Conservation (phyloP, 495 filamentous ascomycete species). For the Hypoxylon crocopeplum region DNA sequence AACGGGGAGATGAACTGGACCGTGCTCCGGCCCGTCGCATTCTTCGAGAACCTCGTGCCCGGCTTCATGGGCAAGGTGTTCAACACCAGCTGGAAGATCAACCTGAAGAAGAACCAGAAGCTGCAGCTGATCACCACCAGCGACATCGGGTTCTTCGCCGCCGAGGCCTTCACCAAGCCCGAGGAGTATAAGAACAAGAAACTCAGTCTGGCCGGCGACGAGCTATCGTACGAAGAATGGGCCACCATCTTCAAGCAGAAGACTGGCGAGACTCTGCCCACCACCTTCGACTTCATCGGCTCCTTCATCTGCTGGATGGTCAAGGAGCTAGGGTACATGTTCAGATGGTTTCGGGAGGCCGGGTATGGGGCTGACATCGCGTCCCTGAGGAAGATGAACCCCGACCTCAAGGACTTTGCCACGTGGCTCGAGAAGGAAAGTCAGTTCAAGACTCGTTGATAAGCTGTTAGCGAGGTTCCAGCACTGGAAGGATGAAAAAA, state of each 20-base stretch:
- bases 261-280: slow-evolving; percentile 53
- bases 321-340: slow-evolving; percentile 63
- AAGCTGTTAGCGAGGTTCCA: neutral
- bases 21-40: slow-evolving; percentile 61
- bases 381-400: slow-evolving; percentile 56
- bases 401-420: slow-evolving; percentile 60
- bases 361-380: slow-evolving; percentile 62
- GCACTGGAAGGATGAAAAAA: neutral
- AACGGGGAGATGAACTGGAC: slow-evolving; percentile 58
- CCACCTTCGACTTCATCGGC: slow-evolving; percentile 48
- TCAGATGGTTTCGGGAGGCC: slow-evolving; percentile 64
- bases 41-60: slow-evolving; percentile 63
- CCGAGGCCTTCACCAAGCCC: slow-evolving; percentile 55
- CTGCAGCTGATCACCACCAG: slow-evolving; percentile 59
- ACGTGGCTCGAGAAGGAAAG: slow-evolving; percentile 65
- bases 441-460: slow-evolving; percentile 38
- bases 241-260: slow-evolving; percentile 56
- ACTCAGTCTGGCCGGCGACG: slow-evolving; percentile 65
- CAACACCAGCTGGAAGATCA: slow-evolving; percentile 50
- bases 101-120: slow-evolving; percentile 47
- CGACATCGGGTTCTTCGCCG: slow-evolving; percentile 68
- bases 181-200: slow-evolving; percentile 51
- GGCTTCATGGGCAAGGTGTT: slow-evolving; percentile 63
- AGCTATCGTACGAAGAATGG: slow-evolving; percentile 59
- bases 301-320: slow-evolving; percentile 48